phyloP scores from a whole-genome alignment of 1,284 basidiomycete species.

The Taiwanofungus camphoratus region DNA sequence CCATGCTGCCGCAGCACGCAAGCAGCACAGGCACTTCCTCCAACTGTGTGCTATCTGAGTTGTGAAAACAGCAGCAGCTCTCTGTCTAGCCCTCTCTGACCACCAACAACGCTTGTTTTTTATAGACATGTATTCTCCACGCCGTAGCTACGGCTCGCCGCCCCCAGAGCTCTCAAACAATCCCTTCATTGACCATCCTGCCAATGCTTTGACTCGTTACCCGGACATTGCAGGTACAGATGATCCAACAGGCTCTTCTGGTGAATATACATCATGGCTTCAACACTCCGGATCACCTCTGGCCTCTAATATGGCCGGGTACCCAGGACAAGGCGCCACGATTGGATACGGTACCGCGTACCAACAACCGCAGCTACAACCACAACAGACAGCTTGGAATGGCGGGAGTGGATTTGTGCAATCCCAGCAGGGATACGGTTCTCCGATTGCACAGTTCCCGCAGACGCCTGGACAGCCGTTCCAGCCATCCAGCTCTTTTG shows the following conservation, averaged over 20 bases:
- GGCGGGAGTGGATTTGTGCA: constrained; percentile 19
- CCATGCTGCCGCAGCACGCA: too few species aligned
- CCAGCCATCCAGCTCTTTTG: constrained; percentile 29
- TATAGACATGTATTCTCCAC: constrained; percentile 25
- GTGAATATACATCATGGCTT: constrained; percentile 27
- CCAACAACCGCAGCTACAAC: constrained; percentile 14
- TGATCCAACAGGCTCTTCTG: constrained; percentile 10
- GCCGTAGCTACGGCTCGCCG: constrained; percentile 22
- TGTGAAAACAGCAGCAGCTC: too few species aligned
- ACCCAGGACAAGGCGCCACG: constrained; percentile 13
- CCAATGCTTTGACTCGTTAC: constrained; percentile 29
- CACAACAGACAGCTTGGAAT: constrained; percentile 18
- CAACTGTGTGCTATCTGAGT: too few species aligned
- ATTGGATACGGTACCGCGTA: constrained; percentile 14
- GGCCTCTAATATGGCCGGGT: constrained; percentile 12
- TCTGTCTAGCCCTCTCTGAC: too few species aligned
- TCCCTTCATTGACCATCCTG: constrained; percentile 33
- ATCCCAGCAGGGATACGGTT: constrained; percentile 17
- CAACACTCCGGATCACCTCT: constrained; percentile 16
- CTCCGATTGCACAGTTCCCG: constrained; percentile 10
- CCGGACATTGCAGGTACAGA: constrained; percentile 27
- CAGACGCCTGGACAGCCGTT: constrained; percentile 26
- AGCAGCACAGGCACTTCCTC: too few species aligned
- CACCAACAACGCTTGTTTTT: too few species aligned
- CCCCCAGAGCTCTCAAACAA: constrained; percentile 33